Percentiles rank a stretch among this genome's conserved stretches.
phyloP scores from a whole-genome alignment of 2,329 filamentous ascomycete species.

The Hymenoscyphus albidus region DNA sequence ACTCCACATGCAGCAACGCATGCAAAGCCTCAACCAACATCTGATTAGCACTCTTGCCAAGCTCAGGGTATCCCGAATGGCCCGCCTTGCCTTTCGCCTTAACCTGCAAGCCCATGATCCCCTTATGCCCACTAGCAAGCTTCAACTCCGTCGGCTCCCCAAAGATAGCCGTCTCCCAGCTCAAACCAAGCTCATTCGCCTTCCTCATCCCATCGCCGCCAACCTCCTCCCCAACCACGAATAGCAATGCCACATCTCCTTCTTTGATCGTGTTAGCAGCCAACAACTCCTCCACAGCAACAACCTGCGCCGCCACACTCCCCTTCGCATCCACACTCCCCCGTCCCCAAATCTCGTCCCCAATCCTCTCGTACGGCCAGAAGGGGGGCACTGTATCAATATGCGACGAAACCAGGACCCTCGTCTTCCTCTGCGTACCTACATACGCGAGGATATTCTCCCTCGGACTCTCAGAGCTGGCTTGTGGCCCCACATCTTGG shows the following conservation, averaged over 20 bases:
- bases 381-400: constrained; percentile 61
- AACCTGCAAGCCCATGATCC: constrained; percentile 66
- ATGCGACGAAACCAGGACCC: constrained; percentile 56
- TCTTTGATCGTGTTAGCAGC: constrained; percentile 38
- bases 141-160: constrained; percentile 90
- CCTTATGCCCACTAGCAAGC: constrained; percentile 89
- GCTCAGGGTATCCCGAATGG: constrained; percentile 89
- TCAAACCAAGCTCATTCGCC: constrained; percentile 46
- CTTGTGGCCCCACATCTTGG: constrained; percentile 42
- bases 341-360: constrained; percentile 60
- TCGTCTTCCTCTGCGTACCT: constrained; percentile 45
- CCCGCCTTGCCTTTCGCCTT: constrained; percentile 70
- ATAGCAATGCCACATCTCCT: constrained; percentile 57
- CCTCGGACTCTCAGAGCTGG: constrained; percentile 13
- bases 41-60: constrained; percentile 82
- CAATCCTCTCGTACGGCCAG: constrained; percentile 37
- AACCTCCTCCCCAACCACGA: constrained; percentile 79
- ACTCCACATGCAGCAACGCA: constrained; percentile 61
- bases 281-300: constrained; percentile 58
- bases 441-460: constrained; percentile 62
- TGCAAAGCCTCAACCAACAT: constrained; percentile 71
- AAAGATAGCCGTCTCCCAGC: constrained; percentile 73
- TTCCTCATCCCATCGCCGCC: constrained; percentile 74
- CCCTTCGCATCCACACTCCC: constrained; percentile 72
- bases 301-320: constrained; percentile 69